Conservation (phyloP, 345 rosid species). For the thale cress (Arabidopsis thaliana) region TAIR10.1 NC_003074.8:9825001-9825500, state of each 20-base stretch:
- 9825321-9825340: slow-evolving; percentile 44
- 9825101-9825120: slow-evolving; percentile 80
- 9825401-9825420: slow-evolving; percentile 38
- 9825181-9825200: slow-evolving; percentile 92
- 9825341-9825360: slow-evolving; percentile 25
- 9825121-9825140: slow-evolving; percentile 87
- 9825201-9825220: slow-evolving; percentile 84
- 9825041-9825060: slow-evolving; percentile 37
- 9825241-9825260: slow-evolving; percentile 66
- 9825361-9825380: slow-evolving; percentile 37
- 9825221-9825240: slow-evolving; percentile 72
- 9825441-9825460: slow-evolving; percentile 49
- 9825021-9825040: slow-evolving; percentile 49
- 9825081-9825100: slow-evolving; percentile 86
- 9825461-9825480: slow-evolving; percentile 48
- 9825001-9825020: slow-evolving; percentile 60
- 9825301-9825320: slow-evolving; percentile 37
- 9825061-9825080: slow-evolving; percentile 59
- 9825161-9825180: slow-evolving; percentile 88
- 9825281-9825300: slow-evolving; percentile 37
- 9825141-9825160: slow-evolving; percentile 86
- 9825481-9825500: slow-evolving; percentile 47
- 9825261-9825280: slow-evolving; percentile 40
- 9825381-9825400: slow-evolving; percentile 42
- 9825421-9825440: slow-evolving; percentile 45